Conservation (phyloP, 2,329 filamentous ascomycete species). For the Fusarium beomiforme region DNA sequence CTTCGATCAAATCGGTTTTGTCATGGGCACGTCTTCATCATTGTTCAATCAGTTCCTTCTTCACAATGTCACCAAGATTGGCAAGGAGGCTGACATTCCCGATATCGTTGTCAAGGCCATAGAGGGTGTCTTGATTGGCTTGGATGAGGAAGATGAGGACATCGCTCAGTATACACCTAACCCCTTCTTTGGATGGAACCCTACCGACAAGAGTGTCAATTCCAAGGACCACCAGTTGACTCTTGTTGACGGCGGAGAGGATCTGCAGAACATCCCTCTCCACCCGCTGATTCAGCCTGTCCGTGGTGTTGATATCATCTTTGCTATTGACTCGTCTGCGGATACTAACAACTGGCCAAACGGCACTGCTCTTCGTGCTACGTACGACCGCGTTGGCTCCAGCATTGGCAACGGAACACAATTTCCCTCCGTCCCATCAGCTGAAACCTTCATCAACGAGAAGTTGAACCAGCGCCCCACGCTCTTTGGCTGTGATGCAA, state of each 20-base stretch:
- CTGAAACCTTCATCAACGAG: conserved; percentile 64
- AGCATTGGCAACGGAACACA: conserved; percentile 61
- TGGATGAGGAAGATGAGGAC: conserved; percentile 73
- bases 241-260: conserved; percentile 83
- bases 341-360: conserved; percentile 71
- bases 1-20: conserved; percentile 81
- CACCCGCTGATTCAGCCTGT: conserved; percentile 66
- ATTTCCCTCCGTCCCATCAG: conserved; percentile 68
- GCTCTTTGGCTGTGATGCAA: conserved; percentile 72
- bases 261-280: conserved; percentile 82
- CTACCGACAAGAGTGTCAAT: conserved; percentile 52
- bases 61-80: conserved; percentile 56
- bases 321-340: conserved; percentile 72
- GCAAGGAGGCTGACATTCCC: conserved; percentile 60
- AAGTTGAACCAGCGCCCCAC: conserved; percentile 69
- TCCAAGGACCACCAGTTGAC: conserved; percentile 65
- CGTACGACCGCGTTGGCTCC: conserved; percentile 62
- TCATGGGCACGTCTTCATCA: conserved; percentile 84
- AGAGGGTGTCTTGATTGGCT: conserved; percentile 56
- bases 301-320: conserved; percentile 68
- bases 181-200: conserved; percentile 64
- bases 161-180: conserved; percentile 77
- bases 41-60: conserved; percentile 78
- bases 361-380: conserved; percentile 66
- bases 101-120: conserved; percentile 57